Evolutionary conservation across 192 early-diverging fungal species (phyloP), one percentile per base, ranked within the genome.

Genomic region (Obelidium mucronatum): DNA sequence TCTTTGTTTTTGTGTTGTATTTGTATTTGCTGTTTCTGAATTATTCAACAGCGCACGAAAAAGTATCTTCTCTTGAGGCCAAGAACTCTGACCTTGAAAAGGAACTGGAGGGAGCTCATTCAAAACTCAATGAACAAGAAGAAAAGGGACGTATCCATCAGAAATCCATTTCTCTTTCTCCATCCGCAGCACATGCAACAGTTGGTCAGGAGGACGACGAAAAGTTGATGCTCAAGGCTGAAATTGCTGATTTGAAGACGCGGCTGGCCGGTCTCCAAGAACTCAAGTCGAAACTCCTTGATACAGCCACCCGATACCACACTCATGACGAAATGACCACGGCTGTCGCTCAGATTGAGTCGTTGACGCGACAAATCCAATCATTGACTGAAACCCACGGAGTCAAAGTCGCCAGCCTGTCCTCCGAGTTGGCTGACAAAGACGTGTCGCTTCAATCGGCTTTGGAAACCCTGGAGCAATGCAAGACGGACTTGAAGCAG

Each of bases 231-330:
- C 60, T 74, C 2, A 61, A 74, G 48, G 56, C 72, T 34, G 72
- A 74, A 44, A 40, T 63, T 19, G 40, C 55, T 35, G 72, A 61
- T 42, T 33, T 62, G 8, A 74, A 74, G 48, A 24, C 72, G 13
- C 72, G 59, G 8, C 35, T 74, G 59, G 37, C 36, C n/a, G 72
- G 42, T 13, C 34, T 74, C 37, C 72, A 74, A 74, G 72, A 63
- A 44, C 34, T 74, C 37, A 26, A 54, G 37, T 42, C 59, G 11
- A 30, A 62, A 74, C 31, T 74, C 35, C 24, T 58, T 51, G 40
- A 72, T 58, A 42, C 40, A 26, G 69, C 69, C n/a, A 19, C 34
- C 35, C n/a, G 54, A 24, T 42, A 72, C 36, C 54, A 72, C 35
- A 58, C 69, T 26, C 28, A 54, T 13, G 69, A 55, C 8, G 69